A percentile compares a stretch with the other conserved stretches of the same genome.
These are phyloP conservation scores for Aspergillus flavus DNA, from an alignment of 2,329 filamentous ascomycete genomes.

Conservation along the genomic window DNA sequence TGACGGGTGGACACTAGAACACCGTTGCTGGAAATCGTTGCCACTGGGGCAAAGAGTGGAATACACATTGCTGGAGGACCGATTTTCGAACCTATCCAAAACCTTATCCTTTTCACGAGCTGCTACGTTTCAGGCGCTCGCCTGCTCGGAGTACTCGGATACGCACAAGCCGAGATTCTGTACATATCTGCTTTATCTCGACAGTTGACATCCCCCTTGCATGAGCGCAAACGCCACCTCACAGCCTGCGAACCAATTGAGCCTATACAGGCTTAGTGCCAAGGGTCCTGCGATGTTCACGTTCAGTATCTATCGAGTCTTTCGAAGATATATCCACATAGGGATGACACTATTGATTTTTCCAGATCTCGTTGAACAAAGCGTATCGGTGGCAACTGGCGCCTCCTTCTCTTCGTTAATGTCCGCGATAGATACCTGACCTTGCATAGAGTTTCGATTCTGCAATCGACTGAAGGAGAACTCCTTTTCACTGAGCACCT, in stretches of 20 bases:
- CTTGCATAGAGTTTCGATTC: not conserved
- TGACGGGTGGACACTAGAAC: not conserved
- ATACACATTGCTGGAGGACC: not conserved
- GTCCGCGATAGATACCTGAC: not conserved
- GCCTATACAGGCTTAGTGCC: not conserved
- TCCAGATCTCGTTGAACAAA: not conserved
- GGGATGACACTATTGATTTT: not conserved
- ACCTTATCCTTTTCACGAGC: not conserved
- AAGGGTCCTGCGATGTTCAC: not conserved
- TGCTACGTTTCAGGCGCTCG: not conserved
- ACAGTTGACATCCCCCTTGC: not conserved
- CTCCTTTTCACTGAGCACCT: not conserved
- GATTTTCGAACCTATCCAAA: not conserved
- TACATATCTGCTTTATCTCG: not conserved
- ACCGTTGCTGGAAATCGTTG: not conserved
- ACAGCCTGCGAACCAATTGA: not conserved
- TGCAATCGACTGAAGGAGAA: not conserved
- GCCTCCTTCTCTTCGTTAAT: not conserved
- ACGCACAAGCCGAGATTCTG: not conserved
- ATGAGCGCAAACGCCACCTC: constrained; percentile 1
- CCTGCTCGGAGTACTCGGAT: not conserved
- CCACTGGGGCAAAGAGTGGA: not conserved
- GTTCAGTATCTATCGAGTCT: not conserved
- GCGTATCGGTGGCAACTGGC: not conserved
- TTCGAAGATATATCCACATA: not conserved